These are phyloP conservation scores for Phytophthora syringae DNA, from an alignment of 352 stramenopile species.

Conservation along the genomic window DNA sequence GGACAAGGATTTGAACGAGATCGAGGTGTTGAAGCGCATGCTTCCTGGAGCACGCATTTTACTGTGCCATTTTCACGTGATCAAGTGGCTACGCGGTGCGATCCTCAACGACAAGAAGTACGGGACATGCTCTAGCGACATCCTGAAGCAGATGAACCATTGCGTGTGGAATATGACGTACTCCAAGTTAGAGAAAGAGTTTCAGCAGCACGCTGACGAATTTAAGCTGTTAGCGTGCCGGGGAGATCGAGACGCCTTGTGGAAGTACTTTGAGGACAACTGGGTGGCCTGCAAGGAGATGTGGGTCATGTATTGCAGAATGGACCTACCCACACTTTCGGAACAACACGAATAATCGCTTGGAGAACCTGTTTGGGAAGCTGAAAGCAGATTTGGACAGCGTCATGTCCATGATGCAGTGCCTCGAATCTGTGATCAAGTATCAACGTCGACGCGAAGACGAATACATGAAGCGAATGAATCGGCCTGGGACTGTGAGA, in stretches of 20 bases:
- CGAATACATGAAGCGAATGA: neutral
- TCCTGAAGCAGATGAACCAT: slow-evolving; percentile 1
- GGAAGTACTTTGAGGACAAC: neutral
- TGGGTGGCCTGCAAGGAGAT: too few relatives aligned
- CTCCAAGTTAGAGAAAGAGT: neutral
- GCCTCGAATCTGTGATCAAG: neutral
- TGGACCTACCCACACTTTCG: too few relatives aligned
- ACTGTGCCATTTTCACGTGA: slow-evolving; percentile 9
- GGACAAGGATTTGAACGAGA: slow-evolving; percentile 24
- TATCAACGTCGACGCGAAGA: neutral
- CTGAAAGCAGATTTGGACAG: too few relatives aligned
- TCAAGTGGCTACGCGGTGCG: neutral
- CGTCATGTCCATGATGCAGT: too few relatives aligned
- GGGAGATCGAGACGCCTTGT: neutral
- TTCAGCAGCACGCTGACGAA: neutral
- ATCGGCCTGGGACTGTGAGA: neutral
- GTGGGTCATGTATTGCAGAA: too few relatives aligned
- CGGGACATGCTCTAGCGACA: neutral
- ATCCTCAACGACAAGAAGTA: slow-evolving; percentile 14
- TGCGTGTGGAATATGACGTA: neutral
- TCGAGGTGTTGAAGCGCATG: slow-evolving; percentile 6
- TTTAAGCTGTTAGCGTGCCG: neutral
- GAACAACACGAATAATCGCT: too few relatives aligned
- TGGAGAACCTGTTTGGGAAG: too few relatives aligned
- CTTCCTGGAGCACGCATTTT: neutral